Conservation (phyloP, 352 stramenopile species). For the Phytophthora litchii region DNA sequence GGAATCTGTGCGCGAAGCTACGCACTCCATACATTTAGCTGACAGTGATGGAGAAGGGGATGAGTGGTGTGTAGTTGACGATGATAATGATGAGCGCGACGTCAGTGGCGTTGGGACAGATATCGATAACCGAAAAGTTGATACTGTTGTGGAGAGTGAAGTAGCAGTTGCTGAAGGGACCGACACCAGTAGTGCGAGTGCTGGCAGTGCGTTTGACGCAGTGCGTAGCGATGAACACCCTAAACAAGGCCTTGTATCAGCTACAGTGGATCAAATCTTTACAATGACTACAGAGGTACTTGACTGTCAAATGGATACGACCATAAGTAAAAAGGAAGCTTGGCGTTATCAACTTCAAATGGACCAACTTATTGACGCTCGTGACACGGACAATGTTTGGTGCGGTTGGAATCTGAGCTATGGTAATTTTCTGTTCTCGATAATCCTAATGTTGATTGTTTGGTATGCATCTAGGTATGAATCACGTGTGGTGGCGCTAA, state of each 20-base stretch:
- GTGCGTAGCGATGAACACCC: neutral
- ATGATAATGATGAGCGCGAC: neutral
- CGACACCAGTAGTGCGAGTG: constrained; percentile 1
- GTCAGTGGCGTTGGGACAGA: neutral
- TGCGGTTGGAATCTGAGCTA: constrained; percentile 12
- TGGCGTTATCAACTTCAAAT: constrained; percentile 65
- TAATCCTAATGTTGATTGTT: neutral
- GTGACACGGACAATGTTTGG: constrained; percentile 77
- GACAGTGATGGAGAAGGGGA: constrained; percentile 26
- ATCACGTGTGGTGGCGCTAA: constrained; percentile 53
- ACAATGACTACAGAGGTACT: constrained; percentile 11
- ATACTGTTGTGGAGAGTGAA: constrained; percentile 2
- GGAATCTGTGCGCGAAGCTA: constrained; percentile 12
- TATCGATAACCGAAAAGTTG: neutral
- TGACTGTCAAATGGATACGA: constrained; percentile 9
- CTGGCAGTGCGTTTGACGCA: neutral
- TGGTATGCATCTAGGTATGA: constrained; percentile 48
- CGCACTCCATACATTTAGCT: constrained; percentile 14
- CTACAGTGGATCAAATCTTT: constrained; percentile 11
- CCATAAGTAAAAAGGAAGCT: constrained; percentile 31
- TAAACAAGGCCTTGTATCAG: neutral
- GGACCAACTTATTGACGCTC: constrained; percentile 65
- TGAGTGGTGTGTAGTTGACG: constrained; percentile 35
- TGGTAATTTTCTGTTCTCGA: neutral
- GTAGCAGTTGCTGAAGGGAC: constrained; percentile 3